Evolutionary conservation across 495 filamentous ascomycete genomes (phyloP).

Genomic region (Hyaloscypha hepaticicola): DNA sequence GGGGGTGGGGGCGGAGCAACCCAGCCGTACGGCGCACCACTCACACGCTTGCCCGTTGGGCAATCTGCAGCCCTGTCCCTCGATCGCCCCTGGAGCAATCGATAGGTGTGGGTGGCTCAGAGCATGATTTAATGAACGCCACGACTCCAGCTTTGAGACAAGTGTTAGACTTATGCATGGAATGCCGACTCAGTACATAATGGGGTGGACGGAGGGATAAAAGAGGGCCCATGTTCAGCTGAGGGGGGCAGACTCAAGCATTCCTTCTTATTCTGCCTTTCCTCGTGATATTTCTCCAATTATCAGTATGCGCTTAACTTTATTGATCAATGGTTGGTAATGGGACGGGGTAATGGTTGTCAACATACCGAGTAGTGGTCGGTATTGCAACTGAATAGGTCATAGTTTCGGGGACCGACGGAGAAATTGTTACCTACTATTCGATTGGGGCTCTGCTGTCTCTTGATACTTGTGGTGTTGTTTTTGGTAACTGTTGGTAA

Average conservation of each 20-base stretch:
- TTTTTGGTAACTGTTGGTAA: too few species aligned
- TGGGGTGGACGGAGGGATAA: too few species aligned
- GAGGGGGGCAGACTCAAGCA: background rate
- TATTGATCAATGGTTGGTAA: background rate
- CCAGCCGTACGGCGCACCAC: background rate
- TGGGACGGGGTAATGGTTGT: too few species aligned
- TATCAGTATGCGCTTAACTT: background rate
- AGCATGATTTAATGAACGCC: background rate
- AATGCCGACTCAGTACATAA: background rate
- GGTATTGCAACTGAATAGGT: too few species aligned
- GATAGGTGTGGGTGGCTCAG: background rate
- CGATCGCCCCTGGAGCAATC: background rate
- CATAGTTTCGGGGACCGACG: too few species aligned
- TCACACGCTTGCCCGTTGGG: background rate
- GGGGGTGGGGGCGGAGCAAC: background rate
- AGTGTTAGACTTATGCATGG: background rate
- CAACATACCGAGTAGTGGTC: too few species aligned
- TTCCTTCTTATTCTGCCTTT: constrained; percentile 1
- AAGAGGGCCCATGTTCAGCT: background rate
- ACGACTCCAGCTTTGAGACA: background rate
- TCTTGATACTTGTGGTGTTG: too few species aligned
- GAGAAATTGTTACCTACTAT: too few species aligned
- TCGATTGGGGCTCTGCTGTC: too few species aligned
- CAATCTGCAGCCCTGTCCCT: background rate
- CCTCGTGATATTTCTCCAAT: background rate